Evolutionary conservation across 495 filamentous ascomycete species (phyloP), one percentile per base, ranked within the genome.

Genomic region (Penicillium egyptiacum): DNA sequence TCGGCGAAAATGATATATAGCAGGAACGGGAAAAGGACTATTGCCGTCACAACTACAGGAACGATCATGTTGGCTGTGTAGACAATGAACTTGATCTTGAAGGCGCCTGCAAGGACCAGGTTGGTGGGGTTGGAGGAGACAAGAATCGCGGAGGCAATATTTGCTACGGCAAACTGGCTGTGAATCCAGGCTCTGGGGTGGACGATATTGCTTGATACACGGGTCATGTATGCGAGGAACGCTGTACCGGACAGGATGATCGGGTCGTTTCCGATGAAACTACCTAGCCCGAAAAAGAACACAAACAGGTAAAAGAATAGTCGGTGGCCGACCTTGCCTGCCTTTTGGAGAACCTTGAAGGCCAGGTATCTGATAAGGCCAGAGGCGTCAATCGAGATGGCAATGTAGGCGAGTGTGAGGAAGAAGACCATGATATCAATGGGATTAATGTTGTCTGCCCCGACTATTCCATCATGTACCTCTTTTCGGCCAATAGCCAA

Each of bases 121-220:
- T 88, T 88, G 9, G 86, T 88, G 3, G 86, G 86, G 53, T 88
- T 88, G 8, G 85, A 88, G 2, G 86, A 88, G 6, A 88, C 86
- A 25, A 88, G 73, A 51, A 88, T 86, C 11, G 85, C 84, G 3
- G 86, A 88, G 20, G 79, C 82, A 56, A 87, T 84, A 56, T 88
- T 88, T 28, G 86, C 84, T 2, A 86, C 66, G 11, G 85, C 80
- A 56, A 88, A 88, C 58, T 88, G 85, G n/a, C 79, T 79, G 58
- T 81, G 79, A 31, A 88, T 87, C 86, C 86, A 88, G 0, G 86
- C 86, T 53, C 82, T 70, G 3, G 85, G 85, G 50, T 86, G 80
- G 5, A 78, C 67, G 60, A 88, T 88, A 63, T 88, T 88, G 73
- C 80, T 83, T 4, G 84, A 86, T 0, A 87, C 85, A 11, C 84